Evolutionary conservation across 2,329 filamentous ascomycete genomes (phyloP).

Genomic region (Monosporascus cannonballus): DNA sequence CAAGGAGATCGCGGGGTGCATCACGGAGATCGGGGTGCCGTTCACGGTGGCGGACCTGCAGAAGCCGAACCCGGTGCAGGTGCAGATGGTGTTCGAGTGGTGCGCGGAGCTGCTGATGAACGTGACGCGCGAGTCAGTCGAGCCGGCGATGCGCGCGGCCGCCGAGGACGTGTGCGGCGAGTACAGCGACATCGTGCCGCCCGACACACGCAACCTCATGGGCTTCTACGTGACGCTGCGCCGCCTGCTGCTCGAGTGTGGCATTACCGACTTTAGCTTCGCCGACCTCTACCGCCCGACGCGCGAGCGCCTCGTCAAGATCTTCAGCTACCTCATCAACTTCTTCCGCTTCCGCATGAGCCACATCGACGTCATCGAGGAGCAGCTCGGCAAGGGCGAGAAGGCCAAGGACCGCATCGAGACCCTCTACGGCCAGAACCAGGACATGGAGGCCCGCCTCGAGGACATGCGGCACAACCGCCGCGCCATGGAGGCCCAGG

Average conservation of each 20-base stretch:
- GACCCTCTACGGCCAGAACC: slow-evolving; percentile 75
- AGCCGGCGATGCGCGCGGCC: slow-evolving; percentile 90
- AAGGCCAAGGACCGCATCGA: slow-evolving; percentile 84
- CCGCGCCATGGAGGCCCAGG: slow-evolving; percentile 72
- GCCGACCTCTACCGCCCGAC: slow-evolving; percentile 87
- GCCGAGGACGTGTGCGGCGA: slow-evolving; percentile 82
- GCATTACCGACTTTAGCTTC: slow-evolving; percentile 90
- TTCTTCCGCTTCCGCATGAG: slow-evolving; percentile 96
- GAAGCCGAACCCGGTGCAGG: slow-evolving; percentile 89
- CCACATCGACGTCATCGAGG: slow-evolving; percentile 82
- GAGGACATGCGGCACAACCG: slow-evolving; percentile 77
- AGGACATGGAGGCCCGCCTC: slow-evolving; percentile 74
- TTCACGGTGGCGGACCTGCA: slow-evolving; percentile 83
- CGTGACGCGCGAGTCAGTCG: slow-evolving; percentile 84
- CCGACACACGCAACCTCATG: slow-evolving; percentile 90
- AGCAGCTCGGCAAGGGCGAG: slow-evolving; percentile 89
- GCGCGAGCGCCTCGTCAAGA: slow-evolving; percentile 83
- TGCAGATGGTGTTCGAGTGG: slow-evolving; percentile 98
- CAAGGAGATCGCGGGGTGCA: slow-evolving; percentile 89
- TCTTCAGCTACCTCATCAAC: slow-evolving; percentile 97
- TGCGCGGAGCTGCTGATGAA: slow-evolving; percentile 93
- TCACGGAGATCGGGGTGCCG: slow-evolving; percentile 90
- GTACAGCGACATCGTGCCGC: slow-evolving; percentile 75
- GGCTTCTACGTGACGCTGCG: slow-evolving; percentile 86
- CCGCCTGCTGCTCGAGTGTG: slow-evolving; percentile 76